A percentile compares a stretch with the other conserved stretches of the same genome.
These are phyloP conservation scores for Mycena sp. DNA, from an alignment of 1,284 basidiomycete species.

Conservation along the genomic window DNA sequence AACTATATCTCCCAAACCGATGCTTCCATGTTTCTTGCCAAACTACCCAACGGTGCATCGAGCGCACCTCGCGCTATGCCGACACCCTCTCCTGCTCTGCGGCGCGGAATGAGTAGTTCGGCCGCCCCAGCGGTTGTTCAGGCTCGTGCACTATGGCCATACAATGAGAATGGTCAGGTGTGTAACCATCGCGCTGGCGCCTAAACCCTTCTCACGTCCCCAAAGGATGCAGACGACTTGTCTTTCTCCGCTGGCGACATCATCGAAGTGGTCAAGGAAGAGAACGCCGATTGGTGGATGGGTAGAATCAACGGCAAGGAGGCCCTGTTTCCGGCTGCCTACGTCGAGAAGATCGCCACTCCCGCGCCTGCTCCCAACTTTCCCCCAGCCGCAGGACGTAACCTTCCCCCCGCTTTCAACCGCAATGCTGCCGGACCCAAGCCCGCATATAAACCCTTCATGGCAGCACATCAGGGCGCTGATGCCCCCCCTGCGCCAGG, in stretches of 20 bases:
- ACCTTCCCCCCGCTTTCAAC: conserved; percentile 34
- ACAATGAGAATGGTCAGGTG: conserved; percentile 68
- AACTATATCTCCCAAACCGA: conserved; percentile 64
- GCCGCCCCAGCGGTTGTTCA: conserved; percentile 48
- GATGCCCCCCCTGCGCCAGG: conserved; percentile 44
- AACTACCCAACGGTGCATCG: conserved; percentile 48
- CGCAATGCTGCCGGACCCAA: conserved; percentile 52
- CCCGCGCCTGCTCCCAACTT: conserved; percentile 24
- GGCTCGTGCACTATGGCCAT: conserved; percentile 70
- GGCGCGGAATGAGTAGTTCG: conserved; percentile 45
- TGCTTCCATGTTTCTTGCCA: conserved; percentile 59
- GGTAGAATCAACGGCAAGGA: conserved; percentile 64
- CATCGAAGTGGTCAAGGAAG: conserved; percentile 67
- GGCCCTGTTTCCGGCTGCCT: conserved; percentile 72
- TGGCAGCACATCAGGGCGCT: conserved; percentile 40
- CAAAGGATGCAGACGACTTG: conserved; percentile 67
- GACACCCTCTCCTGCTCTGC: conserved; percentile 31
- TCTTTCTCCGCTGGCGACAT: conserved; percentile 65
- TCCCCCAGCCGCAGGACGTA: conserved; percentile 26
- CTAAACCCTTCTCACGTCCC: conserved; percentile 35
- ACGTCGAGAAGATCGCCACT: conserved; percentile 60
- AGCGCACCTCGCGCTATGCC: conserved; percentile 31
- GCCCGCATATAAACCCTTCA: conserved; percentile 52
- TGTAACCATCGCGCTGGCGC: conserved; percentile 17
- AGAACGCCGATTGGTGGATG: conserved; percentile 75